Evolutionary conservation across 225 moss, liverwort and hornwort species (phyloP).

Genomic region (Neckera pumila): DNA sequence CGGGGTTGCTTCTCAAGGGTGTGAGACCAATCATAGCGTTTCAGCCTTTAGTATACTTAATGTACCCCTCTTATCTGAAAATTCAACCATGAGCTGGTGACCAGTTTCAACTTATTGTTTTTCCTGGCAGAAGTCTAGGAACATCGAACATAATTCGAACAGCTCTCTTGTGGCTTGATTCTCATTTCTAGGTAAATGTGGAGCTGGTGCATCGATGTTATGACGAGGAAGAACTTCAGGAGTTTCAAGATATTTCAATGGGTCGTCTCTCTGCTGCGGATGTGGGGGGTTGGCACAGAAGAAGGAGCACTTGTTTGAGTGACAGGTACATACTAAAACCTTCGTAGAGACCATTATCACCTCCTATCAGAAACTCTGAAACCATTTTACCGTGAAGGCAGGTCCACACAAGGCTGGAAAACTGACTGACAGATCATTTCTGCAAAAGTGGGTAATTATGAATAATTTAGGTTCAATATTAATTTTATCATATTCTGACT

Average conservation of each 20-base stretch:
- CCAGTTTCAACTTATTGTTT: background rate
- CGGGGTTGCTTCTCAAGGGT: background rate
- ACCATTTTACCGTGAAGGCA: background rate
- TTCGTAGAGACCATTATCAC: background rate
- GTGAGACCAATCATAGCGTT: background rate
- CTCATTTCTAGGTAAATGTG: conserved; percentile 45
- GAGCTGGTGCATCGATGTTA: conserved; percentile 76
- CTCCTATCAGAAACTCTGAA: background rate
- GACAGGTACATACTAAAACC: background rate
- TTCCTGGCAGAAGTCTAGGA: background rate
- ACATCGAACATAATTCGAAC: background rate
- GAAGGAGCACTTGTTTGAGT: conserved; percentile 26
- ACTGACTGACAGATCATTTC: background rate
- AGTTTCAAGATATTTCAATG: background rate
- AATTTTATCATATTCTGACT: background rate
- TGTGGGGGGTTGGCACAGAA: conserved; percentile 21
- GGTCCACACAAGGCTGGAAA: background rate
- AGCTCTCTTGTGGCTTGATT: background rate
- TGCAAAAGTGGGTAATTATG: background rate
- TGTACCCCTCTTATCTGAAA: background rate
- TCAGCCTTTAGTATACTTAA: background rate
- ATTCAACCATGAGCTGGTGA: background rate
- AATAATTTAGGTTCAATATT: background rate
- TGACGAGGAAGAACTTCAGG: conserved; percentile 36
- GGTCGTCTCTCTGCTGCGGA: background rate